These are phyloP conservation scores for Aspergillus spinulosporus DNA, from an alignment of 2,329 filamentous ascomycete genomes.

Conservation along the genomic window DNA sequence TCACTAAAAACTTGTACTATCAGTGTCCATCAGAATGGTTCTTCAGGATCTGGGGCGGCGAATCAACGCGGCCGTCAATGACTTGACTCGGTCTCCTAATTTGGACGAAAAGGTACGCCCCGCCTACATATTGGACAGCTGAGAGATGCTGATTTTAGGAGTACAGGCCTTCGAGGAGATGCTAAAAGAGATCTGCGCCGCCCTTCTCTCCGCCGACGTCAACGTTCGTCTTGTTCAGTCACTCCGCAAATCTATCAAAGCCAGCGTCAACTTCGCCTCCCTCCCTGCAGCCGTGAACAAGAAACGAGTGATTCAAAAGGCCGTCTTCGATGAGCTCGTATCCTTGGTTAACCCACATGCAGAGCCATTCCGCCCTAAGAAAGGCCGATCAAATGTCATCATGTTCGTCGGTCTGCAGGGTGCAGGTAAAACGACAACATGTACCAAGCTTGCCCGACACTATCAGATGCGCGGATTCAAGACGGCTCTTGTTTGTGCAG, in stretches of 20 bases:
- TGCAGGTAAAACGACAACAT: constrained; percentile 96
- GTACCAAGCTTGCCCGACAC: constrained; percentile 93
- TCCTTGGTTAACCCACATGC: constrained; percentile 93
- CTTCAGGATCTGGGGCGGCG: constrained; percentile 97
- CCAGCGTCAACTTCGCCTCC: constrained; percentile 90
- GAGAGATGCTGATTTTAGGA: constrained; percentile 37
- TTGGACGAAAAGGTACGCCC: constrained; percentile 83
- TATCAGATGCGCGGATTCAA: constrained; percentile 94
- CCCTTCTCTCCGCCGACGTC: constrained; percentile 93
- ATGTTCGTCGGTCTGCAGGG: constrained; percentile 99
- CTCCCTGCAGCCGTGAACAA: constrained; percentile 91
- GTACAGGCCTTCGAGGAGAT: constrained; percentile 83
- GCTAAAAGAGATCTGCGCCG: constrained; percentile 97
- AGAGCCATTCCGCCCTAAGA: constrained; percentile 94
- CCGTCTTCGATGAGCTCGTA: constrained; percentile 95
- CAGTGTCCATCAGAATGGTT: constrained; percentile 67
- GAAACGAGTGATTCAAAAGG: constrained; percentile 96
- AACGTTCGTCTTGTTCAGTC: constrained; percentile 91
- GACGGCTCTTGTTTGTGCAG: constrained; percentile 90
- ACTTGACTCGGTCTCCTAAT: constrained; percentile 87
- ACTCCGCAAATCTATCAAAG: constrained; percentile 89
- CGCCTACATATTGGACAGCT: constrained; percentile 7
- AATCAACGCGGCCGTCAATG: constrained; percentile 94
- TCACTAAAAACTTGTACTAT: background rate
- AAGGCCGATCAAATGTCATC: constrained; percentile 93